Base-by-base conservation (phyloP, 1,284 basidiomycete species). In the Austroboletus novae-zelandiae region DNA sequence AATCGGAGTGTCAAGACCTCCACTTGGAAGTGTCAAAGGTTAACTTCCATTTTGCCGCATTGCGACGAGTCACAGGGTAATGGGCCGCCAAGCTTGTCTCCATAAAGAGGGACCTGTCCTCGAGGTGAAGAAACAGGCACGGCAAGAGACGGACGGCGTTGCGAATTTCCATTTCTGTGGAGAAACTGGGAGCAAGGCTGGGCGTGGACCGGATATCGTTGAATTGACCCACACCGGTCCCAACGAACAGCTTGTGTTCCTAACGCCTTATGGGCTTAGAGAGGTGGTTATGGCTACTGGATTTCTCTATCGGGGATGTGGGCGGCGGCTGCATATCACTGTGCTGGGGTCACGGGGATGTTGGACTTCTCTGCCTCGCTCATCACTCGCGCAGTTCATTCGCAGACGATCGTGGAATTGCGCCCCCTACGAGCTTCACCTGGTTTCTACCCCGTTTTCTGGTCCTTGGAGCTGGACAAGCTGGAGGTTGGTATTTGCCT, bases 351-450 rank as follows among this genome's bases (percentile, higher is more conserved):
- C 48, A 57, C 50, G 50, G 57, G 57, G 48, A 47, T 49, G 54
- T 48, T 40, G 23, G 49, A 40, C 54, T 48, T 60, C 54, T 49
- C 45, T 54, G 58, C 57, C 58, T 59, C 51, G 58, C 47, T 60
- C 51, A 57, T 57, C 46, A 61, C 45, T 51, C 47, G 45, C 54
- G 48, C 43, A 37, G 45, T 57, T 57, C 57, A 49, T 61, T 54
- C 48, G 48, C 36, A 30, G 15, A 42, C 31, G 60, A 47, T 37
- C 34, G 52, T 59, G 37, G 46, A 57, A 37, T 45, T 45, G 40
- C 37, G 37, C 46, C 44, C 31, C 32, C 47, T 40, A 30, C 15
- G 35, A 45, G 35, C 47, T 46, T 44, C 35, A 20, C 29, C 13
- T 34, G 23, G 25, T 31, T 57, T 59, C 50, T 45, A 34, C 39